phyloP scores from a whole-genome alignment of 1,284 basidiomycete genomes.

The Marasmius tenuissimus region DNA sequence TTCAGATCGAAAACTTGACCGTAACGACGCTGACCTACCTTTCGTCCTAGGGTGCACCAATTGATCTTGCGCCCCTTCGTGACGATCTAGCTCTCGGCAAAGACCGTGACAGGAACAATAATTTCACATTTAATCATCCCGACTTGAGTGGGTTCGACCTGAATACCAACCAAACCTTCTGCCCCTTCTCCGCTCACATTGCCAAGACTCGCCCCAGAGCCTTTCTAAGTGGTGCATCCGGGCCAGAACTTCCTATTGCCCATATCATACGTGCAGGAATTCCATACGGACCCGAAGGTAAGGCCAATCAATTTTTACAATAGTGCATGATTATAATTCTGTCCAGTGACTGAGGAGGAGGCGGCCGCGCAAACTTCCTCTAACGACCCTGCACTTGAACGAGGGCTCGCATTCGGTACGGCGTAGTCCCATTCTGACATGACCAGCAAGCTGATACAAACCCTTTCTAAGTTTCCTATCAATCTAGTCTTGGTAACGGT shows the following conservation, averaged over 20 bases:
- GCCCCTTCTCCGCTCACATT: conserved; percentile 34
- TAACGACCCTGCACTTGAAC: conserved; percentile 18
- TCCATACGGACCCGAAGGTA: conserved; percentile 37
- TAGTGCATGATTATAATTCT: neutral
- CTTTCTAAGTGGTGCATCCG: conserved; percentile 11
- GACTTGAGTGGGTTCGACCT: conserved; percentile 8
- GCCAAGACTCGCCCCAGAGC: conserved; percentile 29
- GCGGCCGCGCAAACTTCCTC: conserved; percentile 14
- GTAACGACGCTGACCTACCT: neutral
- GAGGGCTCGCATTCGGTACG: conserved; percentile 29
- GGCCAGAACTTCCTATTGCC: conserved; percentile 7
- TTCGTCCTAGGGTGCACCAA: conserved; percentile 28
- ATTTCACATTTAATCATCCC: conserved; percentile 31
- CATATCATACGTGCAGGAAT: conserved; percentile 36
- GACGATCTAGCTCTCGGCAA: conserved; percentile 32
- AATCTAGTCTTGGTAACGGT: conserved; percentile 23
- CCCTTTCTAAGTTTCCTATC: conserved; percentile 21
- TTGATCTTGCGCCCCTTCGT: conserved; percentile 30
- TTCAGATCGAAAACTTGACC: neutral
- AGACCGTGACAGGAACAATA: conserved; percentile 34
- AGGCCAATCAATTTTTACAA: neutral
- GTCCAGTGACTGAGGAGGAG: conserved; percentile 15
- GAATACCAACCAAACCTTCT: conserved; percentile 25
- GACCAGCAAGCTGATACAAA: neutral
- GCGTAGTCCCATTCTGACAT: neutral